These are phyloP conservation scores for Noccaea caerulescens DNA, from an alignment of 345 rosid species.

Conservation along the genomic window DNA sequence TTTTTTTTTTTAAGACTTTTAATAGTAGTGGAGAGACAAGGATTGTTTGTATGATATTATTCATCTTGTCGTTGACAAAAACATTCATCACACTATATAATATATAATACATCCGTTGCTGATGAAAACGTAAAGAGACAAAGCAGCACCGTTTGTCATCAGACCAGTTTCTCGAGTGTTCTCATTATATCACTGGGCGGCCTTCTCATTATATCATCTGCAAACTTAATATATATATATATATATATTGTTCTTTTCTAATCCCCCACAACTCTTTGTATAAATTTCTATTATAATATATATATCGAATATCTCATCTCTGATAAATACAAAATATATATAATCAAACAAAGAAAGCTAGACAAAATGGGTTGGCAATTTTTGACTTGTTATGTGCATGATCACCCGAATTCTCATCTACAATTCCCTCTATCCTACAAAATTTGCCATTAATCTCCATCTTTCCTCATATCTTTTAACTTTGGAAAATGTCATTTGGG, in stretches of 20 bases:
- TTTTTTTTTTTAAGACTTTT: not conserved
- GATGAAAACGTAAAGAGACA: constrained; percentile 23
- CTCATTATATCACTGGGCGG: too few relatives aligned
- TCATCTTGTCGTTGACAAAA: not conserved
- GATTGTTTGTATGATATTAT: not conserved
- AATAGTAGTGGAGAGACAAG: not conserved
- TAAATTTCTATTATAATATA: not conserved
- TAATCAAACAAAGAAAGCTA: constrained; percentile 1
- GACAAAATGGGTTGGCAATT: constrained; percentile 11
- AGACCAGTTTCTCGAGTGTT: not conserved
- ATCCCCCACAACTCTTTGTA: not conserved
- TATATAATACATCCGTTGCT: not conserved
- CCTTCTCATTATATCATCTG: not conserved
- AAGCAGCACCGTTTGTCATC: constrained; percentile 21
- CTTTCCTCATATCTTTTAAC: too few relatives aligned
- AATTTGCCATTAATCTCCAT: too few relatives aligned
- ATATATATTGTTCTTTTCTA: not conserved
- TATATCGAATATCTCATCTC: not conserved
- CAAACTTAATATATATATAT: not conserved
- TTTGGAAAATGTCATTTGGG: too few relatives aligned
- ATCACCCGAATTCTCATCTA: too few relatives aligned
- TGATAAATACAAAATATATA: not conserved
- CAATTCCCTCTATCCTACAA: too few relatives aligned
- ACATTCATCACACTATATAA: not conserved
- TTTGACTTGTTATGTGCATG: not conserved